These are phyloP conservation scores for Lonicera japonica DNA, from an alignment of 129 eudicot genomes.

Conservation along the genomic window DNA sequence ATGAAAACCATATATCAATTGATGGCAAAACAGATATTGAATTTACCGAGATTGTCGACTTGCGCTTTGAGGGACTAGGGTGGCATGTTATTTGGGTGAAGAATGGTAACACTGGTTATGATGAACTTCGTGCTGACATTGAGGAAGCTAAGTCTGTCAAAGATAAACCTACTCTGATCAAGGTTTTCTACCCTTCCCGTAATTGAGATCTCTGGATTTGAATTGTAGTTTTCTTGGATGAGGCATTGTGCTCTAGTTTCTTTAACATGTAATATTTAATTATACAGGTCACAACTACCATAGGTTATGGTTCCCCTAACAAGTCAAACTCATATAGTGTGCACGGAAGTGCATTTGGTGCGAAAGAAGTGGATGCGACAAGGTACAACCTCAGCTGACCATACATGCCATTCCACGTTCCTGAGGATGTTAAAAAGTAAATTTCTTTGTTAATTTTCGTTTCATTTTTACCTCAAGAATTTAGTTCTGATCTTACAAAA, in stretches of 20 bases:
- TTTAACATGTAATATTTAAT: too few relatives aligned
- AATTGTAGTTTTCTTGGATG: too few relatives aligned
- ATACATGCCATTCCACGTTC: constrained; percentile 52
- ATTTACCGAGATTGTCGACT: constrained; percentile 50
- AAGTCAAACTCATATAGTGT: constrained; percentile 60
- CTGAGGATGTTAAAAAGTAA: constrained; percentile 57
- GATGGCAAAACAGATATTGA: constrained; percentile 55
- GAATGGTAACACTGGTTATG: constrained; percentile 54
- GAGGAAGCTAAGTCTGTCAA: constrained; percentile 51
- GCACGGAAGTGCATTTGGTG: constrained; percentile 59
- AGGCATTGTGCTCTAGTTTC: background rate
- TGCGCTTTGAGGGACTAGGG: constrained; percentile 53
- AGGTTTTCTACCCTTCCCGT: constrained; percentile 16
- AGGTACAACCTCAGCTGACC: constrained; percentile 59
- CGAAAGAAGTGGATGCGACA: constrained; percentile 69
- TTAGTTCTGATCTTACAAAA: background rate
- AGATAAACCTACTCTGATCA: constrained; percentile 51
- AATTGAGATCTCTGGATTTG: too few relatives aligned
- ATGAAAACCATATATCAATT: constrained; percentile 53
- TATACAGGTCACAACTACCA: constrained; percentile 47
- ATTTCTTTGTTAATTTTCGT: background rate
- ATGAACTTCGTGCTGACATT: constrained; percentile 54
- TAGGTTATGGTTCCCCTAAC: constrained; percentile 69
- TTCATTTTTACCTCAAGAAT: background rate
- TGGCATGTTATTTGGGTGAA: constrained; percentile 69